Base-by-base conservation (phyloP, 169 alveolate species). In the Cryptosporidium baileyi region DNA sequence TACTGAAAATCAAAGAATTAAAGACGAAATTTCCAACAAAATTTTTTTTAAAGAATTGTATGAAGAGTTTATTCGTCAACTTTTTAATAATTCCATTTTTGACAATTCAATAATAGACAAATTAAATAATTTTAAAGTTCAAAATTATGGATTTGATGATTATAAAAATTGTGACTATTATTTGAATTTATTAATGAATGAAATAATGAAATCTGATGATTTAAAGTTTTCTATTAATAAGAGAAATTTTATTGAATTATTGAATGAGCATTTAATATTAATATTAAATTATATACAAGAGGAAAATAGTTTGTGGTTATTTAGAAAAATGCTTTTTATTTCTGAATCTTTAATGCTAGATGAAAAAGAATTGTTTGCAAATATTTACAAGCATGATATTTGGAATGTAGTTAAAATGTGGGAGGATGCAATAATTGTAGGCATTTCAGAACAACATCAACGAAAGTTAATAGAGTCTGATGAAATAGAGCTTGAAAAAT, bases 361-460 rank as follows among this genome's bases (percentile, higher is more conserved):
- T 57, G 67, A 57, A 8, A 52, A 3, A 1, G 85, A 74, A 34
- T 24, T 74, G 24, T 54, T 57, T 41, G 24, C 32, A 22, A 22
- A 36, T 30, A 40, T 74, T 40, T 74, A 74, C 22, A 51, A 74
- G 8, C 65, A 74, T 57, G 85, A 74, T 22, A 13, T 74, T 41
- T 74, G 85, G 85, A 57, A 51, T 26, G 60, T 57, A 11, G 67
- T 74, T 28, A 74, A 74, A 40, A 54, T 74, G 8, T 74, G 85
- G 85, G 85, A 74, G 47, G 85, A 74, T 5, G 36, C 85, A 19
- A 3, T 74, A 30, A 11, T 74, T 15, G n/a, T 74, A 15, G 49
- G 85, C 60, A 74, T 74, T 38, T 51, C 85, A 7, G 85, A 74
- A 43, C 41, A 74, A 5, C 54, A 41, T 40, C 85, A 74, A 22